Evolutionary conservation across 768 basidiomycete genomes (phyloP).

Genomic region (Stropharia rugosoannulata): DNA sequence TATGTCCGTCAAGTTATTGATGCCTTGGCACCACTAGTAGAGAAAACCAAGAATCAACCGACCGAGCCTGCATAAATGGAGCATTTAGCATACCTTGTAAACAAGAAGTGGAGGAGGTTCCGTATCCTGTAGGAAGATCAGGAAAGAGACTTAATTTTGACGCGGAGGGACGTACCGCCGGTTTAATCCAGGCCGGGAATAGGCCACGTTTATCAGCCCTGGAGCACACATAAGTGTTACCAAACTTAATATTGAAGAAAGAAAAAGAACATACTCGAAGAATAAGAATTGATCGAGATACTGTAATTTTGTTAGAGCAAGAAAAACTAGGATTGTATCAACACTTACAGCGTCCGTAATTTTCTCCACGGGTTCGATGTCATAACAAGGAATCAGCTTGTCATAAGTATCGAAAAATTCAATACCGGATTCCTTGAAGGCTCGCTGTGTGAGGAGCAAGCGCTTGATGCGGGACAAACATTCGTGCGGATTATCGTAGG

Average conservation of each 20-base stretch:
- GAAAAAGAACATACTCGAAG: slow-evolving; percentile 64
- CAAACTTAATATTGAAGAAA: background rate
- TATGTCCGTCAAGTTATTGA: slow-evolving; percentile 96
- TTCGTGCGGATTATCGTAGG: slow-evolving; percentile 99
- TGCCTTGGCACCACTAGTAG: slow-evolving; percentile 90
- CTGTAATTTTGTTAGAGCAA: slow-evolving; percentile 29
- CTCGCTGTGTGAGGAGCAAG: slow-evolving; percentile 91
- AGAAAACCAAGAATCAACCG: background rate
- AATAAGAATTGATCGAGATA: slow-evolving; percentile 98
- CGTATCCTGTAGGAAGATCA: slow-evolving; percentile 55
- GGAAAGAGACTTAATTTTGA: background rate
- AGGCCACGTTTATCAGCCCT: slow-evolving; percentile 94
- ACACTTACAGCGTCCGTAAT: slow-evolving; percentile 90
- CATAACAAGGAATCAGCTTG: slow-evolving; percentile 97
- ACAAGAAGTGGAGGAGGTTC: slow-evolving; percentile 96
- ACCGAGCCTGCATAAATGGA: background rate
- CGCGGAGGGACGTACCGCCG: slow-evolving; percentile 49
- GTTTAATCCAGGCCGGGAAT: slow-evolving; percentile 99
- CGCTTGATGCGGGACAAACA: slow-evolving; percentile 98
- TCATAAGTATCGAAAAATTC: slow-evolving; percentile 98
- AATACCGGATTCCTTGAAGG: slow-evolving; percentile 98
- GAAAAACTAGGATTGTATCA: background rate
- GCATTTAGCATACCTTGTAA: slow-evolving; percentile 60
- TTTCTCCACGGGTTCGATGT: slow-evolving; percentile 99
- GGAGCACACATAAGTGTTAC: slow-evolving; percentile 1